phyloP scores from a whole-genome alignment of 352 stramenopile genomes.

The Aphanomyces euteiches region DNA sequence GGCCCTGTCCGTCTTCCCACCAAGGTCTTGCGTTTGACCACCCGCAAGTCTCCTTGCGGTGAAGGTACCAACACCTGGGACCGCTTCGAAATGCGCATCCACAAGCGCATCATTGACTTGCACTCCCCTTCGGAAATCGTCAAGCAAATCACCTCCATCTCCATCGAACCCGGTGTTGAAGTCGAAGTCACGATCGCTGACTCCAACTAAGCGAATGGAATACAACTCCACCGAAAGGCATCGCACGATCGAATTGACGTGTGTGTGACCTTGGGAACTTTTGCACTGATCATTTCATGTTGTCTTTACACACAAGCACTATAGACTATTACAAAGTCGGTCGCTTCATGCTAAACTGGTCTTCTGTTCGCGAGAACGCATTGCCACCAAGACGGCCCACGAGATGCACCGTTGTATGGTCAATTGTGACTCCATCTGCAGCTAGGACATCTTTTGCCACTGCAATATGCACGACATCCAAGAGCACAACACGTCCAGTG shows the following conservation, averaged over 20 bases:
- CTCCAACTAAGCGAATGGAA: conserved; percentile 54
- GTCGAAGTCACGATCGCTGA: conserved; percentile 98
- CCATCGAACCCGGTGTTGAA: conserved; percentile 98
- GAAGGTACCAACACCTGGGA: conserved; percentile 99
- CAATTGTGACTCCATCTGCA: neutral
- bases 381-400: conserved; percentile 7
- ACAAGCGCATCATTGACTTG: conserved; percentile 99
- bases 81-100: conserved; percentile 98
- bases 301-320: neutral
- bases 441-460: neutral
- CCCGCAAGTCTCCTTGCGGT: conserved; percentile 97
- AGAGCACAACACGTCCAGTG: neutral
- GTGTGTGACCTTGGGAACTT: neutral
- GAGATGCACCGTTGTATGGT: neutral
- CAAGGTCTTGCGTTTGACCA: conserved; percentile 98
- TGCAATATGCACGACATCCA: conserved; percentile 5
- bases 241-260: neutral
- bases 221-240: conserved; percentile 1
- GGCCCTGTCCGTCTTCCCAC: conserved; percentile 98
- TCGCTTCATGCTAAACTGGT: neutral
- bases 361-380: neutral
- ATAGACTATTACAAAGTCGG: conserved; percentile 2
- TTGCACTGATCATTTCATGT: conserved; percentile 1
- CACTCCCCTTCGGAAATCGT: conserved; percentile 98
- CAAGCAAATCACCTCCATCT: conserved; percentile 99